Base-by-base conservation (phyloP, 139 green algal species). In the Chlamydomonas sp. region DNA sequence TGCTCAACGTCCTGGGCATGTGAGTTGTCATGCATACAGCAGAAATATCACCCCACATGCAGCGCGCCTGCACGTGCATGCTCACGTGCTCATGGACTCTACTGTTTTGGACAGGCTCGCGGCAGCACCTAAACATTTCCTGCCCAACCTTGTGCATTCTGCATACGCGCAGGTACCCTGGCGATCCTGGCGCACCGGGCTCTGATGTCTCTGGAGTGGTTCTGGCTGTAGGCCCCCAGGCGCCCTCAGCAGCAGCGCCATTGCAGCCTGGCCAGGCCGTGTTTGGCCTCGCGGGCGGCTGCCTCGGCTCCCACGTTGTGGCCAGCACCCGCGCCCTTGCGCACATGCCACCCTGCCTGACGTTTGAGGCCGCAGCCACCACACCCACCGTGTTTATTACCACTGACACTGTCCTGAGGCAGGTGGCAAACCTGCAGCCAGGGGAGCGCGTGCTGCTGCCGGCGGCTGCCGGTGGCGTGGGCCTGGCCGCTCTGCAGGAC, bases 361-460 rank as follows among this genome's bases (percentile, higher is more conserved):
- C 35, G 31, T 90, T 89, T 73, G 88, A 92, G 73, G 72, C 81
- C 54, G 89, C 88, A 3, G 80, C 89, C 31, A 91, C 85, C 16
- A 77, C 75, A 2, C 90, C 90, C 36, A 96, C 90, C 0, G 88
- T 94, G 28, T 93, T 90, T 72, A 86, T 90, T 63, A 96, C 90
- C 8, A 86, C 85, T 0, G 82, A 94, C 30, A 47, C 77, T 6
- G 84, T 76, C 16, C 79, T 94, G n/a, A 35, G 71, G 3, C 70
- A 87, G 39, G 77, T 79, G 26, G 76, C 81, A 28, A 60, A n/a
- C 0, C 50, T 81, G 48, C 50, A 34, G 2, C 43, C 68, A 6
- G 78, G 83, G 0, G 78, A 91, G 38, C 39, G 48, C 0, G 67
- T 91, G 64, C 78, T 95, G 64, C 65, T 95, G 70, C 89, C 89